A percentile compares a stretch with the other conserved stretches of the same genome.
Evolutionary conservation across 352 stramenopile species (phyloP).

Genomic region (Globisporangium ultimum): DNA sequence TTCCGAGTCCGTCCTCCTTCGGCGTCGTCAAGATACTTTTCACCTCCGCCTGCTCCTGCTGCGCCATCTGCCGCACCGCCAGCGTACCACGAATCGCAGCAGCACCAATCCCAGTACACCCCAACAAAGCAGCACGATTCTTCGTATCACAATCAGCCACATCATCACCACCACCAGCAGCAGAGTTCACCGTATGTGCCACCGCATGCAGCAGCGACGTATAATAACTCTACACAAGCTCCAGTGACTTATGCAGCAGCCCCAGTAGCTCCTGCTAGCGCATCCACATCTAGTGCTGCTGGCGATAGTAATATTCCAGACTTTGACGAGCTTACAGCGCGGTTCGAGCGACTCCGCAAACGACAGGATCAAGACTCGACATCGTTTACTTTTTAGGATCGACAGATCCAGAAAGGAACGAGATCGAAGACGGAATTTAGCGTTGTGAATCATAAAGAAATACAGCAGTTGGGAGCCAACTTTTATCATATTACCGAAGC

Average conservation of each 20-base stretch:
- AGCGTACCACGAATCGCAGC: slow-evolving; percentile 18
- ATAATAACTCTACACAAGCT: slow-evolving; percentile 10
- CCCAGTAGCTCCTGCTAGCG: slow-evolving; percentile 5
- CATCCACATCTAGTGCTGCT: slow-evolving; percentile 10
- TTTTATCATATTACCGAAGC: no score
- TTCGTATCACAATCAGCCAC: background rate
- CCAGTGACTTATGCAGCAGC: slow-evolving; percentile 3
- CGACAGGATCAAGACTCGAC: slow-evolving; percentile 58
- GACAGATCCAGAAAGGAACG: slow-evolving; percentile 15
- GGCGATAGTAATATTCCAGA: slow-evolving; percentile 57
- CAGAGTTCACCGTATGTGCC: slow-evolving; percentile 14
- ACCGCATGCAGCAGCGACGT: slow-evolving; percentile 2
- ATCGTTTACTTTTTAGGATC: slow-evolving; percentile 65
- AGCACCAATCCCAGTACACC: slow-evolving; percentile 5
- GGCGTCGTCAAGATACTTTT: slow-evolving; percentile 15
- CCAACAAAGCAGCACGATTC: slow-evolving; percentile 14
- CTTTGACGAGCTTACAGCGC: slow-evolving; percentile 92
- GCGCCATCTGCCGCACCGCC: background rate
- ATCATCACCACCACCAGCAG: slow-evolving; percentile 1
- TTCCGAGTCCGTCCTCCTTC: slow-evolving; percentile 14
- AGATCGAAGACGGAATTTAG: slow-evolving; percentile 15
- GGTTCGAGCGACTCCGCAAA: slow-evolving; percentile 89
- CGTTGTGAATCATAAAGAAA: no score
- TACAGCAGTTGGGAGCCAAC: no score
- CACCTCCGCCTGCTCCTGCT: slow-evolving; percentile 22